Percentiles rank a stretch among this genome's conserved stretches.
These are phyloP conservation scores for Agastache rugosa DNA, from an alignment of 257 asterid species.

Conservation along the genomic window DNA sequence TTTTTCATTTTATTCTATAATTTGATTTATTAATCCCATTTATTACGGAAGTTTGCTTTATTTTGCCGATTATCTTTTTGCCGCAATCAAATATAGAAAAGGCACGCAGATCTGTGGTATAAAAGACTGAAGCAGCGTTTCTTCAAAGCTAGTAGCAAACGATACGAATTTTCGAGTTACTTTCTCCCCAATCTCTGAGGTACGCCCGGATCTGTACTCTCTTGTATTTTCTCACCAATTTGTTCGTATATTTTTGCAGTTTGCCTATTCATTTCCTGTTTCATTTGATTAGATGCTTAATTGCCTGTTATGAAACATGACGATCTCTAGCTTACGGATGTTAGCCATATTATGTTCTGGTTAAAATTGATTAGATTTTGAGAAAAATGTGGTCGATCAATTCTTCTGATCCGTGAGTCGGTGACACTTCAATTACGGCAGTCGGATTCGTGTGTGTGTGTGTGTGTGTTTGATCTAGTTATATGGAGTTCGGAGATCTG, in stretches of 20 bases:
- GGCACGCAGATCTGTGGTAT: background rate
- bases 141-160: conserved; percentile 32
- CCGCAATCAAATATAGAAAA: background rate
- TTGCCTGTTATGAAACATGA: conserved; percentile 30
- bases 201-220: conserved; percentile 28
- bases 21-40: background rate
- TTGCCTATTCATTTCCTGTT: background rate
- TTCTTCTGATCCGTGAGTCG: background rate
- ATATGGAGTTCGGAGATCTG: conserved; percentile 25
- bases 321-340: conserved; percentile 3
- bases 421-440: conserved; percentile 26
- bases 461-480: conserved; percentile 7
- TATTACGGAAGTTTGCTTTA: background rate
- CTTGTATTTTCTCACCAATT: conserved; percentile 16
- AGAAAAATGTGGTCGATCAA: background rate
- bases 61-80: background rate
- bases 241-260: conserved; percentile 7
- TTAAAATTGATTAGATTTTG: conserved; percentile 2
- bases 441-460: background rate
- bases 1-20: too few species aligned
- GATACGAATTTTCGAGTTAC: background rate
- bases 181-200: conserved; percentile 30
- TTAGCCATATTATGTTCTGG: background rate
- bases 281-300: conserved; percentile 12
- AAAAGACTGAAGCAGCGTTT: conserved; percentile 25